Conservation (phyloP, 352 stramenopile genomes). For the Pythium aquatile region DNA sequence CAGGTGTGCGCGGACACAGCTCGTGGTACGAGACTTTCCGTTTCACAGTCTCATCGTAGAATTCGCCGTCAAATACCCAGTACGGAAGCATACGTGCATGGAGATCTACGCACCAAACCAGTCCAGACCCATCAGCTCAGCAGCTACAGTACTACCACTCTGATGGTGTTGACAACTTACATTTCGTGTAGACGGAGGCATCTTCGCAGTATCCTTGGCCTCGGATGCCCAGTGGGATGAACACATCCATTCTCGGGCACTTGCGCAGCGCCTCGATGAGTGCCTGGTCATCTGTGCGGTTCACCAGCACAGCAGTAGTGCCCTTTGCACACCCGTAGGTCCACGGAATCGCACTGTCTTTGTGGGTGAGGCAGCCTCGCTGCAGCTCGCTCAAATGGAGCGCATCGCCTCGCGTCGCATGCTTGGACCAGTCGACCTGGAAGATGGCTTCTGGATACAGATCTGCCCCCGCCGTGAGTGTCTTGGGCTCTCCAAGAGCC, state of each 20-base stretch:
- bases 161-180: constrained; percentile 27
- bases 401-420: constrained; percentile 26
- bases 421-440: constrained; percentile 19
- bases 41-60: constrained; percentile 22
- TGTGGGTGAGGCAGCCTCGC: constrained; percentile 38
- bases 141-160: neutral
- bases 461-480: neutral
- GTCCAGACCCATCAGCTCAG: neutral
- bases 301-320: constrained; percentile 23
- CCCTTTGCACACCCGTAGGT: constrained; percentile 22
- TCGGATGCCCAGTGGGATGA: constrained; percentile 38
- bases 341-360: constrained; percentile 55
- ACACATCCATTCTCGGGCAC: constrained; percentile 71
- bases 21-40: constrained; percentile 36
- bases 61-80: constrained; percentile 33
- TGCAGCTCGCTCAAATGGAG: constrained; percentile 59
- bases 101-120: constrained; percentile 11
- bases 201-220: constrained; percentile 75
- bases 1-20: constrained; percentile 30
- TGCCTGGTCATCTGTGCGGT: constrained; percentile 18
- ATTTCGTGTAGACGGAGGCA: constrained; percentile 56
- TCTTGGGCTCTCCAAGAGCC: neutral
- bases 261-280: constrained; percentile 47
- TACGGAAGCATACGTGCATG: constrained; percentile 30
- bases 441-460: constrained; percentile 22